These are phyloP conservation scores for Hanseniaspora clermontiae DNA, from an alignment of 805 yeast genomes.

Conservation along the genomic window DNA sequence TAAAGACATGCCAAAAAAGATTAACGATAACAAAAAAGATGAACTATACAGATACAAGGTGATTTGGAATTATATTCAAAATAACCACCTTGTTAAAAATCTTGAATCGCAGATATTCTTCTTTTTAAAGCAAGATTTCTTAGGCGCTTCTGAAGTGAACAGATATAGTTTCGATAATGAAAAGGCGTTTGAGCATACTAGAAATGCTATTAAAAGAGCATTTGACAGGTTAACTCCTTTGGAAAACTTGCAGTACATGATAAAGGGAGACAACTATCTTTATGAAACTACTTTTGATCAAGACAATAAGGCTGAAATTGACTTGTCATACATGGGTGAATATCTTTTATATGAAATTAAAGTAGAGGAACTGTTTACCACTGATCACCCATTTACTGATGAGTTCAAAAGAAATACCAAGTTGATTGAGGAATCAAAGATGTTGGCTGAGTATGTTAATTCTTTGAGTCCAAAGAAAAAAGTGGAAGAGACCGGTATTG, in stretches of 20 bases:
- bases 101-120: not conserved
- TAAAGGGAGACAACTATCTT: conserved; percentile 3
- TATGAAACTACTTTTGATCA: conserved; percentile 2
- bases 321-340: conserved; percentile 3
- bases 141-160: not conserved
- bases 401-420: not conserved
- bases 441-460: not conserved
- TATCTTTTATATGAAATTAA: not conserved
- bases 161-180: not conserved
- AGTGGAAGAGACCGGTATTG: not conserved
- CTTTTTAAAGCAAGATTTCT: not conserved
- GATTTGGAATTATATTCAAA: conserved; percentile 8
- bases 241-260: conserved; percentile 6
- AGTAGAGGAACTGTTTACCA: not conserved
- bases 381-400: not conserved
- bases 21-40: not conserved
- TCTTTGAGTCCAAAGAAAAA: not conserved
- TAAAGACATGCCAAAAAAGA: not conserved
- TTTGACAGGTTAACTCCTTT: not conserved
- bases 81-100: not conserved
- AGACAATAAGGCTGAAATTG: not conserved
- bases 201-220: not conserved
- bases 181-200: not conserved
- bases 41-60: conserved; percentile 8
- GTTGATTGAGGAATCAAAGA: not conserved